A percentile compares a stretch with the other conserved stretches of the same genome.
phyloP scores from a whole-genome alignment of 805 yeast species.

The Suhomyces sp. region DNA sequence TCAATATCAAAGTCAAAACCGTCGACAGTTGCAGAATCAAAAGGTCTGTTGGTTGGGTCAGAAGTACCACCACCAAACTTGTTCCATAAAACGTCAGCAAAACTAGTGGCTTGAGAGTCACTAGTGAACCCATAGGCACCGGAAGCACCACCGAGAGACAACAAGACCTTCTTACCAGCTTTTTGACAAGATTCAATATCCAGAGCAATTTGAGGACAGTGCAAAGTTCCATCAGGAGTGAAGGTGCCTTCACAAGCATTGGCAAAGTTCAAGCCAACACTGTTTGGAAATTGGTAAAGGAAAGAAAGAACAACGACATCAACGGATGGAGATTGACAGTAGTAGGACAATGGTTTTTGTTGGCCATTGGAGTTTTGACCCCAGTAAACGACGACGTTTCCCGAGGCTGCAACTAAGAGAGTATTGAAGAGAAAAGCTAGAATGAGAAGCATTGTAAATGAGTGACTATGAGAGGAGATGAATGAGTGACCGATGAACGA shows the following conservation, averaged over 20 bases:
- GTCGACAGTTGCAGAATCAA: conserved; percentile 74
- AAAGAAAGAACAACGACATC: conserved; percentile 16
- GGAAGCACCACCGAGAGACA: conserved; percentile 63
- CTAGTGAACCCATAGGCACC: conserved; percentile 40
- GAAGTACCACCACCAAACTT: conserved; percentile 22
- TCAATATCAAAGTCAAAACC: conserved; percentile 83
- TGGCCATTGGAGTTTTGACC: conserved; percentile 16
- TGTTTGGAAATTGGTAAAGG: conserved; percentile 12
- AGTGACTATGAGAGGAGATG: neutral
- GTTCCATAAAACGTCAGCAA: conserved; percentile 29
- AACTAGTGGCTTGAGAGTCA: conserved; percentile 28
- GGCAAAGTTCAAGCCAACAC: conserved; percentile 14
- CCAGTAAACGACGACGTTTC: conserved; percentile 18
- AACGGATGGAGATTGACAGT: conserved; percentile 12
- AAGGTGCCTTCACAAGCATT: conserved; percentile 14
- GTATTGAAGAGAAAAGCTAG: conserved; percentile 5
- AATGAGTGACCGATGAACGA: conserved; percentile 1
- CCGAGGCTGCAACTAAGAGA: conserved; percentile 10
- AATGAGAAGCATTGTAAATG: conserved; percentile 2
- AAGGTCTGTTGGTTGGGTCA: conserved; percentile 43
- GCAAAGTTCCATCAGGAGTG: conserved; percentile 13
- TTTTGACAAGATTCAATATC: conserved; percentile 77
- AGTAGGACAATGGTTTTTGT: conserved; percentile 13
- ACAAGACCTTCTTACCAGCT: conserved; percentile 71
- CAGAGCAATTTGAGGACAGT: conserved; percentile 38